Base-by-base conservation (phyloP, 805 yeast species). In the Naumovozyma baii region DNA sequence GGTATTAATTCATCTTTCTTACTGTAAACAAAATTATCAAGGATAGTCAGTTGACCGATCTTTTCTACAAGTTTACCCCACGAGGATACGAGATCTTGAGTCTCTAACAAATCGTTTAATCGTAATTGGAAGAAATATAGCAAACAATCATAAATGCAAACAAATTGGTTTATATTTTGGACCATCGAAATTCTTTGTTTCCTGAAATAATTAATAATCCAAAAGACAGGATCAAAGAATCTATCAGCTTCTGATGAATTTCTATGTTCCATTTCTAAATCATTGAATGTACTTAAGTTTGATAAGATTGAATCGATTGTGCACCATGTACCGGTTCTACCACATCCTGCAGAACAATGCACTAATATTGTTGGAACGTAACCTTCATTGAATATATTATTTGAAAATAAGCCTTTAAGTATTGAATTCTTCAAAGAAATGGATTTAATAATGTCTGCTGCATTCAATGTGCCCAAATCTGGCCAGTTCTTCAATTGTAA, bases 271-370 rank as follows among this genome's bases (percentile, higher is more conserved):
- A 44, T 36, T 37, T 45, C 47, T 33, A 57, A 37, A 12, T 37
- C 31, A 33, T 49, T 54, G 31, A 53, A 50, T 29, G 47, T 52
- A 7, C 47, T 41, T 25, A 54, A 33, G 34, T 54, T 50, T 36
- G 79, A 72, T 28, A 76, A 61, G 17, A 70, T 66, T 0, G 80
- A 69, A 52, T 84, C 94, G 17, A 82, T 63, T 1, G 86, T 75
- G 45, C 87, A 76, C 54, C 80, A 81, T 1, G 95, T 83, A 2
- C 98, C 98, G 0, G 97, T 86, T 42, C 98, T 68, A 15, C 98
- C 98, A 55, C 95, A 87, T 0, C 98, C 98, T 1, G 97, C 97
- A 5, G 95, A 85, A 55, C 98, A 90, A 61, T 90, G 97, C 18
- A 83, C 83, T 34, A 86, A 56, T 4, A 78, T 70, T 17, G 85